Conservation (phyloP, 495 filamentous ascomycete genomes). For the Astrothelium macrocarpum region DNA sequence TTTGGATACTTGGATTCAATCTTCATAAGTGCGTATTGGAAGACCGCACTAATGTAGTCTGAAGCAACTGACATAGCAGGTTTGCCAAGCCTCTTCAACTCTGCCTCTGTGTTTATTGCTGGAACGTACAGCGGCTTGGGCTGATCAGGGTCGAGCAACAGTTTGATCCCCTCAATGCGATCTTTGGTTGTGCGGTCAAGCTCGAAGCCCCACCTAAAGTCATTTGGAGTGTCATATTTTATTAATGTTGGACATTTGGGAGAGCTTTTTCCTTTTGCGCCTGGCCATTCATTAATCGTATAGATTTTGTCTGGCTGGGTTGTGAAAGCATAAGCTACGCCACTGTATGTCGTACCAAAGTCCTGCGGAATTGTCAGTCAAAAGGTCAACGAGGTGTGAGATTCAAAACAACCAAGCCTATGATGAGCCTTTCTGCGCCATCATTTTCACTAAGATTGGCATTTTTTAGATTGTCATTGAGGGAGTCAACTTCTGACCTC, state of each 20-base stretch:
- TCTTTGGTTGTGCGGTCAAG: slow-evolving; percentile 32
- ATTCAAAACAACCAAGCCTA: no score
- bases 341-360: slow-evolving; percentile 58
- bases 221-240: background rate
- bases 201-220: slow-evolving; percentile 40
- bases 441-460: background rate
- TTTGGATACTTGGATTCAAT: slow-evolving; percentile 44
- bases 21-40: slow-evolving; percentile 21
- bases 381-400: no score
- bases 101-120: slow-evolving; percentile 15
- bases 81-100: slow-evolving; percentile 38
- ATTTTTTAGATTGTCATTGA: no score
- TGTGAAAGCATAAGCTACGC: slow-evolving; percentile 56
- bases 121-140: slow-evolving; percentile 10
- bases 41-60: slow-evolving; percentile 50
- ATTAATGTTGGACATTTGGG: background rate
- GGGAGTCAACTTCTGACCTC: no score
- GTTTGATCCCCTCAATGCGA: slow-evolving; percentile 47
- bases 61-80: slow-evolving; percentile 51
- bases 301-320: slow-evolving; percentile 57
- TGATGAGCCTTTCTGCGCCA: slow-evolving; percentile 43
- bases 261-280: slow-evolving; percentile 42
- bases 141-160: slow-evolving; percentile 31
- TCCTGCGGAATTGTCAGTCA: no score
- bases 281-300: slow-evolving; percentile 60